phyloP scores from a whole-genome alignment of 305 asterid species.

The Stenogyne calaminthoides region DNA sequence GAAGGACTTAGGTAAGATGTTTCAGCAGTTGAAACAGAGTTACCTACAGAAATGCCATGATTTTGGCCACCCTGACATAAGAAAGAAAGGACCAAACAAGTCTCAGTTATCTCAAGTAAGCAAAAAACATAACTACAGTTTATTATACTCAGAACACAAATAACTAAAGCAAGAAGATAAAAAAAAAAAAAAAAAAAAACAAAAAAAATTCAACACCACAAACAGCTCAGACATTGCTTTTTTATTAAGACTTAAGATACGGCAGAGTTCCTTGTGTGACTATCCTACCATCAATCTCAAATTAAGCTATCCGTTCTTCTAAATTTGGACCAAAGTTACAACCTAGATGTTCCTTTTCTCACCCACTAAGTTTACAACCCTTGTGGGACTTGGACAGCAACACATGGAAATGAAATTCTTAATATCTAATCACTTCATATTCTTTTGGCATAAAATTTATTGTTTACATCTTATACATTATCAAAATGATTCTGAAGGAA shows the following conservation, averaged over 20 bases:
- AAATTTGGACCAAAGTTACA: neutral
- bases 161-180: constrained; percentile 6
- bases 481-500: neutral
- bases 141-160: constrained; percentile 17
- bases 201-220: neutral
- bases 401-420: neutral
- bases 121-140: constrained; percentile 5
- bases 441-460: neutral
- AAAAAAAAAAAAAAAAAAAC: neutral
- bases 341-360: neutral
- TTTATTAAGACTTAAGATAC: constrained; percentile 10
- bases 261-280: neutral
- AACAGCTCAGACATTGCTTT: neutral
- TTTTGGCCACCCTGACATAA: constrained; percentile 54
- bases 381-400: neutral
- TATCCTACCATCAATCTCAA: neutral
- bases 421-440: neutral
- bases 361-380: neutral
- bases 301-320: neutral
- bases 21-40: constrained; percentile 49
- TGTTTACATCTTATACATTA: neutral
- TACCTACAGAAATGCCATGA: constrained; percentile 45
- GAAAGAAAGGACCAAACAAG: constrained; percentile 28
- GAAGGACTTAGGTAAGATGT: constrained; percentile 43
- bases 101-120: constrained; percentile 23